Conservation (phyloP, 805 yeast genomes). For the Hanseniaspora thailandica region DNA sequence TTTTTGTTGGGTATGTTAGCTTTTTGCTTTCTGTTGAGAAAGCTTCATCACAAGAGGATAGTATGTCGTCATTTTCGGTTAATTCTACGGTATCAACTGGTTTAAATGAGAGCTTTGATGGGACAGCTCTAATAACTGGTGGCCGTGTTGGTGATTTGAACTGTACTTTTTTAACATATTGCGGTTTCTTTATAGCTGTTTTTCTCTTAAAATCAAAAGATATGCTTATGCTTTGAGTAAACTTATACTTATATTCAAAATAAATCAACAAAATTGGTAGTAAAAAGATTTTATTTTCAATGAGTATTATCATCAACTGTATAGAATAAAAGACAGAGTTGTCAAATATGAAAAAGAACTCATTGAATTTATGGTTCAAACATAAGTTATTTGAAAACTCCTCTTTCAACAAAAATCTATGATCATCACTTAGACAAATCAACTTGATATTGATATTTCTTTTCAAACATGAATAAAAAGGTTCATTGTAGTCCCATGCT, state of each 20-base stretch:
- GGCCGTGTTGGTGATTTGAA: too few species aligned
- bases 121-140: background rate
- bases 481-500: background rate
- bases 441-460: background rate
- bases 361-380: background rate
- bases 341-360: background rate
- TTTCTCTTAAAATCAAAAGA: background rate
- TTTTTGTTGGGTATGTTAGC: background rate
- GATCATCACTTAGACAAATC: background rate
- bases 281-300: background rate
- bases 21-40: background rate
- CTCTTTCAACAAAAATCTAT: background rate
- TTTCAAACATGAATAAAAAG: background rate
- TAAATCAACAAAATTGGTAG: background rate
- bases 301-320: too few species aligned
- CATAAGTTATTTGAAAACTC: background rate
- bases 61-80: background rate
- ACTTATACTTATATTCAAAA: background rate
- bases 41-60: background rate
- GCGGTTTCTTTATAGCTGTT: background rate
- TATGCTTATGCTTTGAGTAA: background rate
- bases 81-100: background rate
- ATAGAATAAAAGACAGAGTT: background rate
- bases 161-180: background rate
- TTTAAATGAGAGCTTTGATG: background rate